Percentiles rank a stretch among this genome's conserved stretches.
phyloP scores from a whole-genome alignment of 495 filamentous ascomycete species.

The Ramalina peruviana region DNA sequence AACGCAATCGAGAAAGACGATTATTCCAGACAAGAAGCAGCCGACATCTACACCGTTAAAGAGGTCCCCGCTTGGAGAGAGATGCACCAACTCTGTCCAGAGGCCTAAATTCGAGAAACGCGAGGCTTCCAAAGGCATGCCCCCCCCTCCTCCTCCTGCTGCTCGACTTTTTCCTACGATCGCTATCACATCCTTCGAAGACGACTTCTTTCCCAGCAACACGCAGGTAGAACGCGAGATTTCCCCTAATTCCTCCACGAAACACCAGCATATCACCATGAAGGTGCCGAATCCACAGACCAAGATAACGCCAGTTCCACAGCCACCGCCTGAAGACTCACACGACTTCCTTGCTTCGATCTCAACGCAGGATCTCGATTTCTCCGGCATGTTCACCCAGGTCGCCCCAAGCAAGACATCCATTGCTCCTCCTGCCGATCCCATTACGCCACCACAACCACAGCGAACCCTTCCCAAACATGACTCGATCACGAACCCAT shows the following conservation, averaged over 20 bases:
- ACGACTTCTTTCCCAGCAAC: slow-evolving; percentile 14
- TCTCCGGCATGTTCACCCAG: neutral
- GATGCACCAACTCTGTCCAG: too few relatives aligned
- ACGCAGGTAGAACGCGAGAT: slow-evolving; percentile 17
- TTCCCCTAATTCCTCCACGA: neutral
- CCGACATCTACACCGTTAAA: too few relatives aligned
- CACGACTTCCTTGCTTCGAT: slow-evolving; percentile 8
- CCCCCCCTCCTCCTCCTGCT: neutral
- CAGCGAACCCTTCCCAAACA: neutral
- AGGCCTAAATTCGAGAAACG: too few relatives aligned
- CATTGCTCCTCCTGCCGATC: too few relatives aligned
- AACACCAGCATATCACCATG: neutral
- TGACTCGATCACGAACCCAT: neutral
- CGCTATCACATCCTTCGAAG: neutral
- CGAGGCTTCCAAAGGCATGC: neutral
- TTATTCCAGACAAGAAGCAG: too few relatives aligned
- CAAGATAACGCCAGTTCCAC: neutral
- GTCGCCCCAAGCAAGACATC: neutral
- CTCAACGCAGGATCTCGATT: slow-evolving; percentile 15
- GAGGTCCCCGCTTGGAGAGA: too few relatives aligned
- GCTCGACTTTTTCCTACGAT: neutral
- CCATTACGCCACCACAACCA: neutral
- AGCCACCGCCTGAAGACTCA: neutral
- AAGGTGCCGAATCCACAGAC: neutral
- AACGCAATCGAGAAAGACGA: too few relatives aligned